These are phyloP conservation scores for Naegleria lovaniensis DNA, from an alignment of 208 protist species.

Conservation along the genomic window DNA sequence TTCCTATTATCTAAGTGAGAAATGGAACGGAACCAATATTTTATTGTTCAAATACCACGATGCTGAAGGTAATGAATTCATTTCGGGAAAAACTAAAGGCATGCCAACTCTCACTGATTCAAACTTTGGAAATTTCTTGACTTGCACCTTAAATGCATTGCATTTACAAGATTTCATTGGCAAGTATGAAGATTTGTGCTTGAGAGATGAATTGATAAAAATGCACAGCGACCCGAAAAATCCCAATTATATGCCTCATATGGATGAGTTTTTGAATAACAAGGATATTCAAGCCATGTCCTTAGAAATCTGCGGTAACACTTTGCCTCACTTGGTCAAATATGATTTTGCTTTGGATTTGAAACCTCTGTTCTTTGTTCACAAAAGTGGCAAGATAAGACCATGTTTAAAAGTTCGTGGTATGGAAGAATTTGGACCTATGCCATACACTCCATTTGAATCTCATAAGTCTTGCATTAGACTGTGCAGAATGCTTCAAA, in stretches of 20 bases:
- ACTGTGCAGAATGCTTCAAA: neutral
- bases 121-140: too few species aligned
- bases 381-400: neutral
- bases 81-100: neutral
- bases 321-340: neutral
- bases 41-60: neutral
- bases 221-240: too few species aligned
- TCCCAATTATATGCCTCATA: too few species aligned
- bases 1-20: neutral
- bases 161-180: too few species aligned
- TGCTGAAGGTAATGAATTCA: neutral
- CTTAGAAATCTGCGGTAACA: neutral
- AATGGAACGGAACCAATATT: conserved; percentile 7
- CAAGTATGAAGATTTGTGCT: too few species aligned
- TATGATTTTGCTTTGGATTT: neutral
- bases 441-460: neutral
- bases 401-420: neutral
- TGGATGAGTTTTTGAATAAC: too few species aligned
- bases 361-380: neutral
- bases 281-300: neutral
- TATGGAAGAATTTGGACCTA: neutral
- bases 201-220: too few species aligned
- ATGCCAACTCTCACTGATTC: too few species aligned
- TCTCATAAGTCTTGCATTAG: neutral
- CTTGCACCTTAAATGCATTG: too few species aligned